Percentiles rank a stretch among this genome's conserved stretches.
phyloP scores from a whole-genome alignment of 441 rosid genomes.

The Adansonia madagascariensis region DNA sequence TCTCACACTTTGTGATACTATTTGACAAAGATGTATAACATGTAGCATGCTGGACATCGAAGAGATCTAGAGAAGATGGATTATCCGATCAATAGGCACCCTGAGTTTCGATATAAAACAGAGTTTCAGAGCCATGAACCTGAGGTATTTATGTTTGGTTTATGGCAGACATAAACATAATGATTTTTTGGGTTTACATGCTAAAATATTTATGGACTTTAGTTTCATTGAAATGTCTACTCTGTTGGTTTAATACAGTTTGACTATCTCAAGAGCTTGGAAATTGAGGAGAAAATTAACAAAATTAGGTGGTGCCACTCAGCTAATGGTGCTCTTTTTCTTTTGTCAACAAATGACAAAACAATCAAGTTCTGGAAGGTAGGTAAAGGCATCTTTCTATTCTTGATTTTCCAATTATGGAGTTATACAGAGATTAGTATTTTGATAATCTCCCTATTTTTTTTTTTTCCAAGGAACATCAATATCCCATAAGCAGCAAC shows the following conservation, averaged over 20 bases:
- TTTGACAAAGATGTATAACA: conserved; percentile 27
- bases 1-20: conserved; percentile 19
- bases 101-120: conserved; percentile 94
- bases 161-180: background rate
- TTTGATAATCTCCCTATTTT: background rate
- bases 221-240: conserved; percentile 16
- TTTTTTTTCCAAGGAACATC: background rate
- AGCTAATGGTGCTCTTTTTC: conserved; percentile 83
- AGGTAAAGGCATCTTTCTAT: conserved; percentile 22
- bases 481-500: background rate
- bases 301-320: conserved; percentile 96
- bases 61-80: conserved; percentile 79
- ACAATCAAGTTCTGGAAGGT: conserved; percentile 96
- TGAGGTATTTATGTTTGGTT: conserved; percentile 54
- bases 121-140: conserved; percentile 99
- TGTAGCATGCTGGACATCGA: conserved; percentile 68
- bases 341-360: conserved; percentile 91
- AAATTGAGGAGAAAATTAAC: conserved; percentile 97
- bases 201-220: background rate
- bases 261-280: conserved; percentile 98
- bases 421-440: conserved; percentile 9
- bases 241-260: conserved; percentile 52
- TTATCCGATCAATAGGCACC: conserved; percentile 63
- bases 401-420: background rate
- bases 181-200: conserved; percentile 17